Percentiles rank a stretch among this genome's conserved stretches.
These are phyloP conservation scores for Nakaseomyces bracarensis DNA, from an alignment of 1,139 yeast species.

Conservation along the genomic window DNA sequence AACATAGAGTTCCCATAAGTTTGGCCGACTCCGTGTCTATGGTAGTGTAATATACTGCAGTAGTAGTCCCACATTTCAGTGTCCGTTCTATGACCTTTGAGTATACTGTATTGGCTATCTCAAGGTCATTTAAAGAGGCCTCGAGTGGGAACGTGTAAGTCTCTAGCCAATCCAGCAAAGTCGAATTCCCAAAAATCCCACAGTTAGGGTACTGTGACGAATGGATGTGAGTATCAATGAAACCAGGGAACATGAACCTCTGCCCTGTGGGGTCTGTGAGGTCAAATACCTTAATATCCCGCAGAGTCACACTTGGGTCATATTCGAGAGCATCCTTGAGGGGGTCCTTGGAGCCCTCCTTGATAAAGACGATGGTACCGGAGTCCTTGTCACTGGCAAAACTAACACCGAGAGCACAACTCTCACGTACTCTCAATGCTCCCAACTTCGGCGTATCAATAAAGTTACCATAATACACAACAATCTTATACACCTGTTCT, in stretches of 20 bases:
- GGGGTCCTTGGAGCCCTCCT: slow-evolving; percentile 22
- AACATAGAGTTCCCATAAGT: slow-evolving; percentile 63
- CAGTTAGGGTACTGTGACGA: slow-evolving; percentile 95
- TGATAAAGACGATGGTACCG: slow-evolving; percentile 22
- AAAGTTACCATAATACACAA: slow-evolving; percentile 44
- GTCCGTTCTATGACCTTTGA: slow-evolving; percentile 58
- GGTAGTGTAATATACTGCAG: slow-evolving; percentile 87
- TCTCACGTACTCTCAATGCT: slow-evolving; percentile 39
- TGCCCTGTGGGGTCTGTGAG: slow-evolving; percentile 24
- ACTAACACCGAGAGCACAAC: slow-evolving; percentile 49
- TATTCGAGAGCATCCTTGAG: slow-evolving; percentile 17
- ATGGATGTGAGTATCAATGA: slow-evolving; percentile 90
- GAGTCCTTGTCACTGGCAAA: slow-evolving; percentile 8
- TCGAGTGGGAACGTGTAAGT: slow-evolving; percentile 87
- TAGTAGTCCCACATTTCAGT: slow-evolving; percentile 73
- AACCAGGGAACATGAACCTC: slow-evolving; percentile 79
- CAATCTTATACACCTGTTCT: background rate
- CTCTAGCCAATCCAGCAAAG: slow-evolving; percentile 80
- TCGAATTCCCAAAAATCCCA: slow-evolving; percentile 81
- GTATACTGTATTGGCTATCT: slow-evolving; percentile 55
- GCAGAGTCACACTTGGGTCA: slow-evolving; percentile 15
- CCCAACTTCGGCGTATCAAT: slow-evolving; percentile 48
- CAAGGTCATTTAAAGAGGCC: slow-evolving; percentile 43
- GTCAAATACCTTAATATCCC: slow-evolving; percentile 16
- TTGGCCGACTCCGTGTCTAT: slow-evolving; percentile 71